Conservation (phyloP, 192 early-diverging fungal genomes). For the Ramicandelaber brevisporus region DNA sequence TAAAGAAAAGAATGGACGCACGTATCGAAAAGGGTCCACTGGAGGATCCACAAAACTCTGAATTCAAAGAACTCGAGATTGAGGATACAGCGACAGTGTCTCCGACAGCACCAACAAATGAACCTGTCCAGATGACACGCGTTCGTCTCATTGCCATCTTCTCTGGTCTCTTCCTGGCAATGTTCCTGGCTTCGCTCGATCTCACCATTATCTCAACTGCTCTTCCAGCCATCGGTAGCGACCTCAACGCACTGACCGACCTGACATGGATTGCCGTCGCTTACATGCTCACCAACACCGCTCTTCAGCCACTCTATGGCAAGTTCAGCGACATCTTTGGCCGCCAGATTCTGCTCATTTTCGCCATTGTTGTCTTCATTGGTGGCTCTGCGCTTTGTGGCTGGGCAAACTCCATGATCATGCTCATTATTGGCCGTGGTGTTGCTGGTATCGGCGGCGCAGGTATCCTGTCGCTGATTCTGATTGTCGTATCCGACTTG, state of each 20-base stretch:
- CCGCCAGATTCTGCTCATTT: constrained; percentile 48
- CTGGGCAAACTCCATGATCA: constrained; percentile 26
- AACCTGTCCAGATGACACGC: no score
- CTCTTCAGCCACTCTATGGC: constrained; percentile 40
- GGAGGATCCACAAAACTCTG: no score
- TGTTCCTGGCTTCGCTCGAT: constrained; percentile 64
- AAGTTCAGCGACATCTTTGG: constrained; percentile 84
- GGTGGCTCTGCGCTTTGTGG: constrained; percentile 69
- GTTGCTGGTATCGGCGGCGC: constrained; percentile 69
- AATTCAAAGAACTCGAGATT: no score
- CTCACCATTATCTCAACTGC: constrained; percentile 67
- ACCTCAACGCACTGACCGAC: constrained; percentile 37
- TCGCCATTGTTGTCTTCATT: constrained; percentile 51
- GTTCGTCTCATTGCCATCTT: no score
- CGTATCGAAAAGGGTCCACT: no score
- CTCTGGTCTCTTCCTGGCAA: constrained; percentile 24
- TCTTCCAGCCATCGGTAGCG: constrained; percentile 41
- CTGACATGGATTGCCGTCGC: constrained; percentile 65
- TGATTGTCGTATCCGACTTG: constrained; percentile 71
- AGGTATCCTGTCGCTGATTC: constrained; percentile 39
- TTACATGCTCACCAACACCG: constrained; percentile 35
- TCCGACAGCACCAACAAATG: no score
- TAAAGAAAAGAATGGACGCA: no score
- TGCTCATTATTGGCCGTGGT: constrained; percentile 47
- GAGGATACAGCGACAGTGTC: no score